These are phyloP conservation scores for Pogostemon cablin DNA, from an alignment of 257 asterid species.

Conservation along the genomic window DNA sequence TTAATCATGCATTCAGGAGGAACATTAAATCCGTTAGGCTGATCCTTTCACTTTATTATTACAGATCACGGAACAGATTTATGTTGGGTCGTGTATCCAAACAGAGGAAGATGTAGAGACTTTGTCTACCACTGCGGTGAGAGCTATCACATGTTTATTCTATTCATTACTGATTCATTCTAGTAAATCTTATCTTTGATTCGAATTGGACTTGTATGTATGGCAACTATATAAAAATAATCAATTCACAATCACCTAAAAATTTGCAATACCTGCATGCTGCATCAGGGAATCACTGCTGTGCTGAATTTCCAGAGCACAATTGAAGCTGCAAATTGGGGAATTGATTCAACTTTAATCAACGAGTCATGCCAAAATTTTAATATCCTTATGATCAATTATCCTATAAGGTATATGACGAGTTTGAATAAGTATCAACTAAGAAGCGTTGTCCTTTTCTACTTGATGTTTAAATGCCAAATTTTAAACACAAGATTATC, in stretches of 20 bases:
- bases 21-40: conserved; percentile 24
- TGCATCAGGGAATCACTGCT: conserved; percentile 87
- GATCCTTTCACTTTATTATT: conserved; percentile 32
- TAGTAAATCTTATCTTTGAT: conserved; percentile 14
- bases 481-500: conserved; percentile 8
- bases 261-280: conserved; percentile 42
- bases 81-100: conserved; percentile 93
- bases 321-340: conserved; percentile 90
- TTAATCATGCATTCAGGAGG: conserved; percentile 19
- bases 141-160: conserved; percentile 34
- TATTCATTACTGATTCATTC: conserved; percentile 15
- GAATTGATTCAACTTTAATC: conserved; percentile 63
- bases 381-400: conserved; percentile 84
- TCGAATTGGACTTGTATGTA: conserved; percentile 21
- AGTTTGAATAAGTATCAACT: conserved; percentile 3
- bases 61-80: conserved; percentile 96
- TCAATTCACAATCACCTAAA: conserved; percentile 30
- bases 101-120: conserved; percentile 73
- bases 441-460: conserved; percentile 14
- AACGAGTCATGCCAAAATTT: conserved; percentile 78
- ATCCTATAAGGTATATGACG: conserved; percentile 73
- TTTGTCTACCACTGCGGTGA: conserved; percentile 65
- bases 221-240: not conserved
- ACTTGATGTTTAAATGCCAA: not conserved
- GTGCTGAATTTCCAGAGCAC: conserved; percentile 92